Evolutionary conservation across 345 rosid genomes (phyloP).

Genomic region (Diplotaxis tenuifolia): DNA sequence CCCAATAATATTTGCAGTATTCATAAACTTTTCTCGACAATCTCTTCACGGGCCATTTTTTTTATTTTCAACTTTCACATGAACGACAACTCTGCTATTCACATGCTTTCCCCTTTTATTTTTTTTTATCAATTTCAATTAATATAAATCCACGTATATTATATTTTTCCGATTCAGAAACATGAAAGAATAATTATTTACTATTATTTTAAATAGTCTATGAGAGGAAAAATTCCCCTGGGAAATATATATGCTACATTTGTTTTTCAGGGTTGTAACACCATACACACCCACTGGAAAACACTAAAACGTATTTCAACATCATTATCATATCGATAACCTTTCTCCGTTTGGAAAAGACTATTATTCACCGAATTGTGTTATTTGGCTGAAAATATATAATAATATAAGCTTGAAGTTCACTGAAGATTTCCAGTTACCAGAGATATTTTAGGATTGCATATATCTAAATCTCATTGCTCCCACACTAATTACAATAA

Average conservation of each 20-base stretch:
- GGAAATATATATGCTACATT: not conserved
- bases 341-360: not conserved
- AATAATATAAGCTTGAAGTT: not conserved
- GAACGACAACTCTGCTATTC: conserved; percentile 40
- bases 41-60: conserved; percentile 36
- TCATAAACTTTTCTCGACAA: conserved; percentile 34
- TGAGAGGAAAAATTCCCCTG: not conserved
- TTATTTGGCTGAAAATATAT: not conserved
- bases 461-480: not conserved
- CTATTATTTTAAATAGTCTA: not conserved
- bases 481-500: not conserved
- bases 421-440: not conserved
- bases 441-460: not conserved
- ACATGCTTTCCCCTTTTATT: conserved; percentile 31
- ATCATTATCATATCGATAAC: not conserved
- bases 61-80: conserved; percentile 21
- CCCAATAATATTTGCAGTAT: conserved; percentile 24
- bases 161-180: not conserved
- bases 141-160: conserved; percentile 6
- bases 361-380: not conserved
- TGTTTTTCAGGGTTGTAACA: not conserved
- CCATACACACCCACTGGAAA: not conserved
- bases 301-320: not conserved
- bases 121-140: conserved; percentile 23
- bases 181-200: not conserved